Evolutionary conservation across 2,329 filamentous ascomycete species (phyloP).

Genomic region (Remersonia thermophila): DNA sequence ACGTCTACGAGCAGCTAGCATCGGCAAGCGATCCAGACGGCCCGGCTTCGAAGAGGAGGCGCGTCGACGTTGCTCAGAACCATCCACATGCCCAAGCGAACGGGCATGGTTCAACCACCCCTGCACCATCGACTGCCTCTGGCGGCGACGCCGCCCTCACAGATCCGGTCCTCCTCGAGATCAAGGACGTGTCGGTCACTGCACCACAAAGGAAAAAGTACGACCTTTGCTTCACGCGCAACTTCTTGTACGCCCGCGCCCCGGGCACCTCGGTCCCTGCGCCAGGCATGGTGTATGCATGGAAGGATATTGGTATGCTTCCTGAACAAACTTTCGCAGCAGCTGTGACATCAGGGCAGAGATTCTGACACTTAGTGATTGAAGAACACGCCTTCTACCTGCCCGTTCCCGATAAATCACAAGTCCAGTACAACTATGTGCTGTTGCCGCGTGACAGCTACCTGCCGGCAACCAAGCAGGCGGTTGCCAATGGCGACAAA

Average conservation of each 20-base stretch:
- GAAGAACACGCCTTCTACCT: slow-evolving; percentile 51
- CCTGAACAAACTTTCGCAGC: not conserved
- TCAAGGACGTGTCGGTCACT: slow-evolving; percentile 56
- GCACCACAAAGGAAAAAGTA: slow-evolving; percentile 58
- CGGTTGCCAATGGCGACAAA: slow-evolving; percentile 24
- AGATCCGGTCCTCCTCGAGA: slow-evolving; percentile 43
- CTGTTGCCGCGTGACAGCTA: slow-evolving; percentile 46
- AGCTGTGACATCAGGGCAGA: no score
- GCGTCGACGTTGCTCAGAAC: slow-evolving; percentile 29
- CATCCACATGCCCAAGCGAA: slow-evolving; percentile 9
- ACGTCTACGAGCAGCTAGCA: slow-evolving; percentile 34
- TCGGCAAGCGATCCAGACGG: slow-evolving; percentile 12
- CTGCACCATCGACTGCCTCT: slow-evolving; percentile 15
- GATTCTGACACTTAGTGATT: not conserved
- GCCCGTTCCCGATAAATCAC: slow-evolving; percentile 52
- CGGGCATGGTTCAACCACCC: slow-evolving; percentile 19
- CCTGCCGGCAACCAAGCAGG: slow-evolving; percentile 24
- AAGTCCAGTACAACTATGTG: slow-evolving; percentile 54
- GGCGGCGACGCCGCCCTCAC: slow-evolving; percentile 28
- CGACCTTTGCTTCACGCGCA: slow-evolving; percentile 48
- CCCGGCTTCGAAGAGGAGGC: slow-evolving; percentile 39
- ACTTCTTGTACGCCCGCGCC: slow-evolving; percentile 44
- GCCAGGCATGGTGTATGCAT: slow-evolving; percentile 43
- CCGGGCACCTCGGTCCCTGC: slow-evolving; percentile 40
- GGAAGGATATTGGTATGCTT: slow-evolving; percentile 50